Evolutionary conservation across 306 rosid genomes (phyloP), one percentile per base, ranked within the genome.

Genomic region (Cucumis hystrix): DNA sequence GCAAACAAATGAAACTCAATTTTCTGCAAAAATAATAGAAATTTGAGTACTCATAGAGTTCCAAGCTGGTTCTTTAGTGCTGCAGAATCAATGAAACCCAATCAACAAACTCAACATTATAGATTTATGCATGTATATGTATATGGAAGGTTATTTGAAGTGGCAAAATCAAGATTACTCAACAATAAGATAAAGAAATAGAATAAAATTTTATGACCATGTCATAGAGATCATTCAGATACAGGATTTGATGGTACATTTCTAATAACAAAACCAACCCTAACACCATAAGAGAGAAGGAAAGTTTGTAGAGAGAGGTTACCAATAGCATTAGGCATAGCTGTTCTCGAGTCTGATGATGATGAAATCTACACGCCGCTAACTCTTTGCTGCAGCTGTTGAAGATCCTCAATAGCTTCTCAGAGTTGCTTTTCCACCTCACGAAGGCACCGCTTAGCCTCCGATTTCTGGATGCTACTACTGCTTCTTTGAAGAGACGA

Each of bases 1-100:
- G 63, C n/a, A 72, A 58, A 61, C n/a, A 45, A 30, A 49, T 23
- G 60, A 70, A 49, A 21, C 18, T 21, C 14, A 77, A 64, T 25
- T 11, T 74, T 60, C 45, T 35, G 45, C 25, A 79, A 13, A 23
- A 41, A 49, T 15, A 23, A 64, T 40, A 66, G 6, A 30, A 79
- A 69, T 49, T 56, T 79, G 82, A 78, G 83, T 79, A 92, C 98
- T 95, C 80, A 95, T 97, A 59, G 97, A 89, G 73, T 92, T 88
- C 98, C 98, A 95, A 75, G 86, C 83, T 8, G 98, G 98, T 37
- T 84, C 87, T 80, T 88, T 91, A 6, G 98, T 89, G 4, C 97
- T 95, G 97, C 96, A 85, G 10, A 82, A 84, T 45, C 77, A 79
- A 84, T 6, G 75, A 83, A 71, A 75, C 59, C 39, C 74, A 86